Evolutionary conservation across 1,139 yeast species (phyloP).

Genomic region (Candida gigantensis): DNA sequence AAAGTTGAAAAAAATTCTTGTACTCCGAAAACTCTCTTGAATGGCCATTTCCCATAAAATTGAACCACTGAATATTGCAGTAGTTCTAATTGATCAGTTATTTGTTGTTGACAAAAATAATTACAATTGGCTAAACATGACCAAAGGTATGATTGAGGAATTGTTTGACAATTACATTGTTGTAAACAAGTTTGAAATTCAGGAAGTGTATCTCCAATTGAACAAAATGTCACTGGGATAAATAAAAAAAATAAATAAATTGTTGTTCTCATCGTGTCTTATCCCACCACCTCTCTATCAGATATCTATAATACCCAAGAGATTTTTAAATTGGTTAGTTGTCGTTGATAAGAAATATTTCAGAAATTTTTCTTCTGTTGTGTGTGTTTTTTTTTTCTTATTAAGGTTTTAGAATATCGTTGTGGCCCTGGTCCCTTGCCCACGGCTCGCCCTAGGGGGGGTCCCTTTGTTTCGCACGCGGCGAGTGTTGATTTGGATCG

Average conservation of each 20-base stretch:
- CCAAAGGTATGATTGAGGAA: conserved; percentile 27
- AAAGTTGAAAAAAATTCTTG: conserved; percentile 41
- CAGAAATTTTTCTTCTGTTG: no score
- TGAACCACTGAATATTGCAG: conserved; percentile 34
- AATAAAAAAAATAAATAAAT: background rate
- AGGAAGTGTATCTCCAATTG: conserved; percentile 33
- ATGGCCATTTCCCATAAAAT: conserved; percentile 52
- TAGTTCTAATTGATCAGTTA: conserved; percentile 27
- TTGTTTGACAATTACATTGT: conserved; percentile 15
- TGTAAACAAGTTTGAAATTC: conserved; percentile 27
- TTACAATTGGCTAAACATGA: conserved; percentile 41
- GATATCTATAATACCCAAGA: no score
- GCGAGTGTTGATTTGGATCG: no score
- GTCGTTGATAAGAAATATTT: no score
- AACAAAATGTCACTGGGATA: conserved; percentile 10
- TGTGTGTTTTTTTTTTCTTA: no score
- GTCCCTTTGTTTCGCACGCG: no score
- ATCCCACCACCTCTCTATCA: no score
- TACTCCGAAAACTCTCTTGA: conserved; percentile 36
- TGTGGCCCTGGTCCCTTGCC: no score
- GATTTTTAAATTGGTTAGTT: no score
- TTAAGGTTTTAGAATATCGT: no score
- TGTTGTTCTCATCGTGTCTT: background rate
- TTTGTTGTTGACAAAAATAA: conserved; percentile 43
- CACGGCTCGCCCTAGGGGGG: no score